Conservation (phyloP, 2,329 filamentous ascomycete species). For the Pezizomycotina sp. region DNA sequence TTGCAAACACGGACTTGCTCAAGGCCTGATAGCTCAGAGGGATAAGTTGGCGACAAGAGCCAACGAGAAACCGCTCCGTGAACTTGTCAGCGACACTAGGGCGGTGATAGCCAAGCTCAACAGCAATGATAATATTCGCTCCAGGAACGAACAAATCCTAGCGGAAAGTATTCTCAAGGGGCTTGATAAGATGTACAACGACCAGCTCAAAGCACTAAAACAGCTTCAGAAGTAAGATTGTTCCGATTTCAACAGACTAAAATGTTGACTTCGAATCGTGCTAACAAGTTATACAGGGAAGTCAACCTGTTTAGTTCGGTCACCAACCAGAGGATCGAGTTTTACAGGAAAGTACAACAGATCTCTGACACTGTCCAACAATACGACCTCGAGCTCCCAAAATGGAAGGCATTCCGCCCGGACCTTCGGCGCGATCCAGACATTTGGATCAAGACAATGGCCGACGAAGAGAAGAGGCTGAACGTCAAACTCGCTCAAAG, state of each 20-base stretch:
- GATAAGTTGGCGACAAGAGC: conserved; percentile 35
- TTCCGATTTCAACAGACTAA: conserved; percentile 26
- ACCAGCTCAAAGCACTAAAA: conserved; percentile 37
- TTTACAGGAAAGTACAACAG: conserved; percentile 74
- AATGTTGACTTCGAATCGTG: background rate
- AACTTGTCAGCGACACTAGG: conserved; percentile 52
- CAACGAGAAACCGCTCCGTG: conserved; percentile 45
- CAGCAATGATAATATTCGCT: conserved; percentile 28
- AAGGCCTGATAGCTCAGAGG: conserved; percentile 37
- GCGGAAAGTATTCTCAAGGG: conserved; percentile 42
- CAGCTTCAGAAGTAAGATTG: conserved; percentile 37
- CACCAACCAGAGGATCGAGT: conserved; percentile 77
- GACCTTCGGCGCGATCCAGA: no score
- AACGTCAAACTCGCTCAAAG: conserved; percentile 43
- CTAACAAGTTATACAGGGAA: conserved; percentile 33
- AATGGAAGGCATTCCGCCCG: no score
- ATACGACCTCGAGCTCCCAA: conserved; percentile 40
- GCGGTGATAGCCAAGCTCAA: conserved; percentile 48
- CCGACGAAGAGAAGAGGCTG: conserved; percentile 36
- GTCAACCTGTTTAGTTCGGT: conserved; percentile 62
- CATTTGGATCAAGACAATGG: conserved; percentile 31
- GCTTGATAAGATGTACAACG: conserved; percentile 38
- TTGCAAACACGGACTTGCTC: conserved; percentile 20
- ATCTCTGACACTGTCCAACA: conserved; percentile 77
- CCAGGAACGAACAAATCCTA: conserved; percentile 31